These are phyloP conservation scores for Populus alba DNA, from an alignment of 345 rosid genomes.

Conservation along the genomic window DNA sequence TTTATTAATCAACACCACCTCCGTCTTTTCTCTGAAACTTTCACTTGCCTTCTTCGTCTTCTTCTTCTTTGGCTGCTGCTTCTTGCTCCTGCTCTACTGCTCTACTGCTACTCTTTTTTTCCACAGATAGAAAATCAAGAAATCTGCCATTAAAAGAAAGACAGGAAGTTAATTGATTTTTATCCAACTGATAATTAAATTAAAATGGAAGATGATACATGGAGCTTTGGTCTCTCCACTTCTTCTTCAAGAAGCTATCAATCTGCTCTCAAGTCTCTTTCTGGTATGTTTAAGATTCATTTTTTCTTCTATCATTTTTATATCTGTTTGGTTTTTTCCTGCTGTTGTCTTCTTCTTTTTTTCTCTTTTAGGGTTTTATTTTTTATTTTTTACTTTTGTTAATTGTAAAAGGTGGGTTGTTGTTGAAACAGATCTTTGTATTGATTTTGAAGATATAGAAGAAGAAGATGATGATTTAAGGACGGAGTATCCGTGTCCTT, in stretches of 20 bases:
- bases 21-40: neutral
- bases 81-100: neutral
- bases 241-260: constrained; percentile 25
- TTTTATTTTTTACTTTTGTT: neutral
- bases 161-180: neutral
- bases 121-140: neutral
- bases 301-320: neutral
- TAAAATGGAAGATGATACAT: constrained; percentile 23
- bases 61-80: too few species aligned
- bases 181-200: neutral
- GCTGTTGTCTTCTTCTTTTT: neutral
- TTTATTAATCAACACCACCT: neutral
- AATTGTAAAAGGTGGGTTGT: neutral
- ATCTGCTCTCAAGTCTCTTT: constrained; percentile 25
- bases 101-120: neutral
- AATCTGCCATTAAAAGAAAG: neutral
- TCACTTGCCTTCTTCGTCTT: neutral
- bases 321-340: neutral
- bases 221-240: constrained; percentile 17
- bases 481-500: constrained; percentile 33
- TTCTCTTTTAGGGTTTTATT: neutral
- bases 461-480: constrained; percentile 19
- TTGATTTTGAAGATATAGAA: constrained; percentile 19
- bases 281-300: neutral
- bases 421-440: constrained; percentile 29